phyloP scores from a whole-genome alignment of 208 protist species.

The Acanthamoeba culbertsoni region DNA sequence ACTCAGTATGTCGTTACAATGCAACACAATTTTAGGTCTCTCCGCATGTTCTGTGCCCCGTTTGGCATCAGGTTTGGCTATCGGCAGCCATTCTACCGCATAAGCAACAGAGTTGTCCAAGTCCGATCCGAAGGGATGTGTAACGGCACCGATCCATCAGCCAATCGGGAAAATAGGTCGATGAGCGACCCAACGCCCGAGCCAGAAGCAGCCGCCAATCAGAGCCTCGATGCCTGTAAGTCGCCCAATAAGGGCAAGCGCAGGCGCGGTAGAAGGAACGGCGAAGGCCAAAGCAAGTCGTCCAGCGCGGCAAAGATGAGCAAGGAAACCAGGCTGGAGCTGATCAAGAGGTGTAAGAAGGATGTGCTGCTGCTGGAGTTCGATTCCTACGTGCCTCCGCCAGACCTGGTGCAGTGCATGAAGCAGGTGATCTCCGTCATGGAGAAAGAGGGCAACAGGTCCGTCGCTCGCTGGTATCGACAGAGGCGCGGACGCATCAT shows the following conservation, averaged over 20 bases:
- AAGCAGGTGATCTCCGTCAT: neutral
- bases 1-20: no score
- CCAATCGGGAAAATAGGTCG: neutral
- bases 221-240: neutral
- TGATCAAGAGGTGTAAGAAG: neutral
- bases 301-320: neutral
- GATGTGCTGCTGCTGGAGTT: neutral
- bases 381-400: neutral
- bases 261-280: neutral
- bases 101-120: neutral
- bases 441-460: neutral
- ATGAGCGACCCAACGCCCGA: neutral
- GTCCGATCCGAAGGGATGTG: neutral
- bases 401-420: neutral
- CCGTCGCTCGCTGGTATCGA: neutral
- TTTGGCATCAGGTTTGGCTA: neutral
- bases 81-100: neutral
- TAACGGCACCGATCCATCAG: neutral
- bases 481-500: neutral
- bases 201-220: neutral
- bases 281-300: neutral
- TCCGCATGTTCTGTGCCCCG: neutral
- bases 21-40: no score
- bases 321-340: neutral
- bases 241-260: neutral